A percentile compares a stretch with the other conserved stretches of the same genome.
Conservation (phyloP, 2,329 filamentous ascomycete genomes). For the Ceratocystis diversiconidia region DNA sequence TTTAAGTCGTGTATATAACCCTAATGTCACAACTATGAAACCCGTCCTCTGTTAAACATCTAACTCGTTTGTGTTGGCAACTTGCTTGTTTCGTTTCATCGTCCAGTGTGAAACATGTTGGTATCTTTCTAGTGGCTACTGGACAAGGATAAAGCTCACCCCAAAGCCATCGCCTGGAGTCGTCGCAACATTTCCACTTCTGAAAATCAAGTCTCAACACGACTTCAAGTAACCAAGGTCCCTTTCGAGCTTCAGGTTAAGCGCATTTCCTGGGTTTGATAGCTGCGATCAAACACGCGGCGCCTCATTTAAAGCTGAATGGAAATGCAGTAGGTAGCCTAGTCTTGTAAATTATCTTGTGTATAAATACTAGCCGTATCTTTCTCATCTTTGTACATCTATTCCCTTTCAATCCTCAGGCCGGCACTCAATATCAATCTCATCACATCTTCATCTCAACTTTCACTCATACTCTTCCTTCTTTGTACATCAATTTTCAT, state of each 20-base stretch:
- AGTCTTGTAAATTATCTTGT: not conserved
- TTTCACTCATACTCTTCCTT: slow-evolving; percentile 7
- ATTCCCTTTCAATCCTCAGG: slow-evolving; percentile 10
- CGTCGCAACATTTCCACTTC: too few species aligned
- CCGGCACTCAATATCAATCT: slow-evolving; percentile 10
- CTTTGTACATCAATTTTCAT: slow-evolving; percentile 9
- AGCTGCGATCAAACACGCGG: not conserved
- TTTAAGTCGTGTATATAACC: not conserved
- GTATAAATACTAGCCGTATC: not conserved
- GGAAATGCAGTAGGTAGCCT: not conserved
- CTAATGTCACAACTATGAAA: not conserved
- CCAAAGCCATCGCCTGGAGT: too few species aligned
- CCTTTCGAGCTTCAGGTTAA: not conserved
- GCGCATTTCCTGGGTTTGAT: not conserved
- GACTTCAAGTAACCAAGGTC: too few species aligned
- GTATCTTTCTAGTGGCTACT: not conserved
- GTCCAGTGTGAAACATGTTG: not conserved
- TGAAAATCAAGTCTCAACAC: too few species aligned
- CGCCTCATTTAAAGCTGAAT: not conserved
- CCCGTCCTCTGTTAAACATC: not conserved
- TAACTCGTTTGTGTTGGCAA: not conserved
- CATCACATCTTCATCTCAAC: slow-evolving; percentile 1
- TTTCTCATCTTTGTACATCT: not conserved
- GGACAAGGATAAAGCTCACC: not conserved
- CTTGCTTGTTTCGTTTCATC: not conserved